A percentile compares a stretch with the other conserved stretches of the same genome.
These are phyloP conservation scores for Saccharomycopsis hybrid DNA, from an alignment of 1,139 yeast species.

Conservation along the genomic window DNA sequence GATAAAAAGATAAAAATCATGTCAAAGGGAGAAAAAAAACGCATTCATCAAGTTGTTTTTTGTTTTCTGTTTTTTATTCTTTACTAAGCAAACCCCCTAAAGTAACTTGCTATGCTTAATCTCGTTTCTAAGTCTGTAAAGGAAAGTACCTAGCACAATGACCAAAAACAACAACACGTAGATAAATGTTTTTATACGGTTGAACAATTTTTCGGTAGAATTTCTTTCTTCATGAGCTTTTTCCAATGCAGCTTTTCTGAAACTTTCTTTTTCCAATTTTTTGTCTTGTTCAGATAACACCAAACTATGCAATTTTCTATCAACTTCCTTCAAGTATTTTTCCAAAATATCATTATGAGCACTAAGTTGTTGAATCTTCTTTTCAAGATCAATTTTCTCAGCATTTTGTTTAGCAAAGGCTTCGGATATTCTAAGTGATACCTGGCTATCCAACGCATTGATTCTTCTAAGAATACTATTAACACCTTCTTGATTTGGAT, in stretches of 20 bases:
- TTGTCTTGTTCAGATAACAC: constrained; percentile 16
- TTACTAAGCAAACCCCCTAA: too few species aligned
- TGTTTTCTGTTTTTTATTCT: too few species aligned
- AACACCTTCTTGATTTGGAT: constrained; percentile 4
- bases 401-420: constrained; percentile 11
- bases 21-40: too few species aligned
- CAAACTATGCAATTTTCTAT: constrained; percentile 17
- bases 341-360: constrained; percentile 18
- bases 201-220: constrained; percentile 17
- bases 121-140: constrained; percentile 20
- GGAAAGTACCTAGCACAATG: constrained; percentile 15
- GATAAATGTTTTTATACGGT: constrained; percentile 17
- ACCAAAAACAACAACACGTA: constrained; percentile 18
- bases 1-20: too few species aligned
- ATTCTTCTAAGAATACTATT: constrained; percentile 13
- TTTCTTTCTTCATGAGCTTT: constrained; percentile 6
- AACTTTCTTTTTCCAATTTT: constrained; percentile 14
- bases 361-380: constrained; percentile 12
- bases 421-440: constrained; percentile 13
- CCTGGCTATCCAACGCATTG: constrained; percentile 12
- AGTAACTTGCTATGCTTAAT: constrained; percentile 20
- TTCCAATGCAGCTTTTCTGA: constrained; percentile 8
- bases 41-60: too few species aligned
- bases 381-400: constrained; percentile 14
- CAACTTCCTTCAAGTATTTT: constrained; percentile 20